A percentile compares a stretch with the other conserved stretches of the same genome.
phyloP scores from a whole-genome alignment of 2,329 filamentous ascomycete genomes.

The Paraphoma sp. region DNA sequence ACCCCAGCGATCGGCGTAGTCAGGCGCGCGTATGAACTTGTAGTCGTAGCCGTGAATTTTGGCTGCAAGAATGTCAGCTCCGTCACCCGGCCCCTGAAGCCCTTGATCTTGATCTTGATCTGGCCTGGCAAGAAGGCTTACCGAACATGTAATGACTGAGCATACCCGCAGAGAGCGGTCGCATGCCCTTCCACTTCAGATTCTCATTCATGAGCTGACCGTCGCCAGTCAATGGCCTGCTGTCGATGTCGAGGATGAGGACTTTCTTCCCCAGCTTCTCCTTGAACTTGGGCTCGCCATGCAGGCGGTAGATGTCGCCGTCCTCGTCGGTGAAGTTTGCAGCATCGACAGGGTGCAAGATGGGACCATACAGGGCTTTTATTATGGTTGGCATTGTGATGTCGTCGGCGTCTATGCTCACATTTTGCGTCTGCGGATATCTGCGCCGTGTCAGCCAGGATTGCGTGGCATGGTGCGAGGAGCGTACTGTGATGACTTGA shows the following conservation, averaged over 20 bases:
- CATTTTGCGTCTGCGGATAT: conserved; percentile 33
- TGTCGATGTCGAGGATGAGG: conserved; percentile 48
- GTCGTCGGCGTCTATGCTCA: conserved; percentile 35
- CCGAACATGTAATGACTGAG: conserved; percentile 49
- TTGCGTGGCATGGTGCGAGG: background rate
- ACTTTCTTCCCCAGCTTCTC: conserved; percentile 46
- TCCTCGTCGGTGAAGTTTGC: conserved; percentile 48
- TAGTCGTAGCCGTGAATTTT: conserved; percentile 59
- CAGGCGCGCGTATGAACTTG: conserved; percentile 54
- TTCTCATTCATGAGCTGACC: conserved; percentile 46
- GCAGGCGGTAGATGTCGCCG: conserved; percentile 40
- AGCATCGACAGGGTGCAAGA: conserved; percentile 44
- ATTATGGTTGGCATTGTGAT: conserved; percentile 45
- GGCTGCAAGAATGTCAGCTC: conserved; percentile 35
- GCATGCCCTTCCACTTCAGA: conserved; percentile 47
- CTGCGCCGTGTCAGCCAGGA: conserved; percentile 14
- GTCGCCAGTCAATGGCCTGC: conserved; percentile 40
- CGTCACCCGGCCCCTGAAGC: background rate
- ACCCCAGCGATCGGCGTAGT: conserved; percentile 51
- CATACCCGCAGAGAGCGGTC: conserved; percentile 47
- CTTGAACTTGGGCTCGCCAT: conserved; percentile 40
- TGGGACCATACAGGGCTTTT: conserved; percentile 45
- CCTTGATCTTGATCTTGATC: background rate
- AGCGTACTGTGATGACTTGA: conserved; percentile 32
- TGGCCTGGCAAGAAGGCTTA: conserved; percentile 12